Percentiles rank a stretch among this genome's conserved stretches.
phyloP scores from a whole-genome alignment of 371 early-diverging fungal species.

The Conidiobolus coronatus region DNA sequence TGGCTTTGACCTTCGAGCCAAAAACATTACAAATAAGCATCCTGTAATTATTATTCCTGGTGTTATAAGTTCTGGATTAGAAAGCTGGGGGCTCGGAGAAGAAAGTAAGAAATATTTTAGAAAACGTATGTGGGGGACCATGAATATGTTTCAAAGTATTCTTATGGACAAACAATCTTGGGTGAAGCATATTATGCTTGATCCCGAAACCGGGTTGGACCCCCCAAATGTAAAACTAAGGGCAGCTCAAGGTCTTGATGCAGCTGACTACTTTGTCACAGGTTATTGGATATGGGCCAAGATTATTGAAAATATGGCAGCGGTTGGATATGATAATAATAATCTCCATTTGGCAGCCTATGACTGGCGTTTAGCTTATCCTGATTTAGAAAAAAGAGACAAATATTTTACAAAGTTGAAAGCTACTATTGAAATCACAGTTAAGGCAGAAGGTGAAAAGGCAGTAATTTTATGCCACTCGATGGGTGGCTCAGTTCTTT shows the following conservation, averaged over 20 bases:
- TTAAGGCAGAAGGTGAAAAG: conserved; percentile 21
- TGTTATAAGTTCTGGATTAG: conserved; percentile 47
- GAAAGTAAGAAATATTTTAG: conserved; percentile 61
- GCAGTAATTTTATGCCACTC: conserved; percentile 31
- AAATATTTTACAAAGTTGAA: conserved; percentile 63
- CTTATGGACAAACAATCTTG: conserved; percentile 69
- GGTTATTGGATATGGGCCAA: conserved; percentile 89
- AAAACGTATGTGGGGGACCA: conserved; percentile 82
- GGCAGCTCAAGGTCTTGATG: conserved; percentile 73
- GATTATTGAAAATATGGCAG: conserved; percentile 46
- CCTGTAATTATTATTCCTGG: conserved; percentile 83
- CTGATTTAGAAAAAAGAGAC: conserved; percentile 71
- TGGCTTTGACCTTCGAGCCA: conserved; percentile 10
- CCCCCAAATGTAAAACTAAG: conserved; percentile 62
- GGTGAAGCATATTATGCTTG: conserved; percentile 60
- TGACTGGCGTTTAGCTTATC: conserved; percentile 78
- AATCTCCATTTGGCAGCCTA: conserved; percentile 73
- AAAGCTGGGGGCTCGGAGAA: conserved; percentile 67
- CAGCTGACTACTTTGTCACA: conserved; percentile 82
- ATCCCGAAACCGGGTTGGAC: conserved; percentile 66
- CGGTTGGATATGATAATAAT: conserved; percentile 72
- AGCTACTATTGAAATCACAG: conserved; percentile 39
- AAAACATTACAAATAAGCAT: conserved; percentile 21
- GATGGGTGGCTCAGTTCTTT: conserved; percentile 46
- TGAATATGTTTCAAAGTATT: conserved; percentile 56